Base-by-base conservation (phyloP, 2,329 filamentous ascomycete genomes). In the Cadophora gregata region DNA sequence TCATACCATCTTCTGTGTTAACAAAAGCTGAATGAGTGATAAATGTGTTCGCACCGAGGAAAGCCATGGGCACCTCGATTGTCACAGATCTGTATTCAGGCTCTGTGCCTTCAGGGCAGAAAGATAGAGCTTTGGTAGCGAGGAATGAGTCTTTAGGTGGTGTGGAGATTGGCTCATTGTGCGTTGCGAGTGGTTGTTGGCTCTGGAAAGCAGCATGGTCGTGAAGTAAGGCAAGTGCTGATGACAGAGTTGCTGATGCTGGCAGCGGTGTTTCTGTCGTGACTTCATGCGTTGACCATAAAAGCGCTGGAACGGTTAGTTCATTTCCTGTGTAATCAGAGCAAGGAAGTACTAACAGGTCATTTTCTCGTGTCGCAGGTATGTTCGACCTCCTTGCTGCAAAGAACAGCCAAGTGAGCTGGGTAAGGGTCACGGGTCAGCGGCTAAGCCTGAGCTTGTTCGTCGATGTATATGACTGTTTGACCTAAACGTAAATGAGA, bases 251-350 rank as follows among this genome's bases (percentile, higher is more conserved):
- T 24, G 45, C 51, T 19, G 64, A 69, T 25, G 58, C 7, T 4
- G 55, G 60, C 3, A 69, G 47, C 6, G 64, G 64, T 25, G 67
- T 69, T 29, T 62, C 50, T 12, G 67, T 66, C 8, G 5, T 33
- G 60, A 64, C 24, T 19, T 55, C n/a, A 19, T 59, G 64, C 4
- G 67, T 69, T 50, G 67, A 69, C 29, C n/a, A 56, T 29, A 68
- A 27, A 38, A 64, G 58, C 60, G 38, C 33, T 55, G 7, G 38
- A n/a, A 19, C 10, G 7, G n/a, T 47, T 12, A 47, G n/a, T n/a
- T 61, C 14, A 36, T 7, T 12, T 9, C 24, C 1, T 24, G 53
- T 29, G 6, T 1, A 10, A 24, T 24, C 21, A 21, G 7, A 24
- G 29, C 8, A 2, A 9, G 29, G 4, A 3, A n/a, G 7, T 21